Evolutionary conservation across 805 yeast species (phyloP), one percentile per base, ranked within the genome.

Genomic region (Lipomyces mesembrius): DNA sequence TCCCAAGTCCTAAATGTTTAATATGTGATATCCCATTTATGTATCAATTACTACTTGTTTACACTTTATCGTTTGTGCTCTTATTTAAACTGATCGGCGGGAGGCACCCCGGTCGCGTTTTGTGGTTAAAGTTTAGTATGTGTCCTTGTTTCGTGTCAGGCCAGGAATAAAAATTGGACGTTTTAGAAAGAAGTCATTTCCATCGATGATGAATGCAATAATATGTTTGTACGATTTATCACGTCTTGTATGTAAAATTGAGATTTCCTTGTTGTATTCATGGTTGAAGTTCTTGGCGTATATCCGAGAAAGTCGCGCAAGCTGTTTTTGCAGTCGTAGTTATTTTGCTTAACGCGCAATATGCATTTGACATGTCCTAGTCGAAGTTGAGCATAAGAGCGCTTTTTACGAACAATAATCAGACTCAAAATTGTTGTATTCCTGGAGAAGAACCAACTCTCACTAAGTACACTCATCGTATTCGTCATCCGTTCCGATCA

Each of bases 1-100:
- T 80, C 97, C 98, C 84, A 91, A 89, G 77, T 65, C 69, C 29
- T 70, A 65, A 49, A 56, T 65, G 69, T 46, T 34, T 46, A 14
- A 57, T 56, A 32, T 46, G 53, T 54, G 27, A 17, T 34, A 49
- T 35, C 14, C 25, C 43, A 37, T 63, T 53, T 22, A 32, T 56
- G 32, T 37, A 49, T 55, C 32, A 37, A 39, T 43, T 17, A 58
- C 22, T 62, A 14, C 35, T 14, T 58, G 43, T 57, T 62, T 27
- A 35, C 34, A 43, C 39, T n/a, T 37, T 29, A 8, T 62, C 22
- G 29, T 37, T 25, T 22, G n/a, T 60, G 46, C 51, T 51, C 37
- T 3, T 55, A 49, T 11, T 20, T 29, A 56, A 37, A 25, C 17
- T 57, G 49, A 54, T 49, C 34, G 49, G 64, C 60, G 25, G 53